Evolutionary conservation across 2,329 filamentous ascomycete genomes (phyloP).

Genomic region (Blastomyces silverae): DNA sequence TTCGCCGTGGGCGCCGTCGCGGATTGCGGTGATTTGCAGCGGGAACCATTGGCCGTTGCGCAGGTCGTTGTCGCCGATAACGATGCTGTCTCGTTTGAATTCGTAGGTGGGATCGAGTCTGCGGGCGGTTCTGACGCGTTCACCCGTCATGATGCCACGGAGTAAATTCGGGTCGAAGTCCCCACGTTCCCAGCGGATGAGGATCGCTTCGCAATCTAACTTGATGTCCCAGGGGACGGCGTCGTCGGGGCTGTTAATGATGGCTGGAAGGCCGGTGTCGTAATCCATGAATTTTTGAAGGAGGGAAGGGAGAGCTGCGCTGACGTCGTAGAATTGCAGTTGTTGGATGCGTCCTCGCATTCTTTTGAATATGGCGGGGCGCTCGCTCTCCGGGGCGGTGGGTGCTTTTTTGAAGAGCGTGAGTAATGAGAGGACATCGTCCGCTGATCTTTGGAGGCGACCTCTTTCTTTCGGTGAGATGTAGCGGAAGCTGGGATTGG

Average conservation of each 20-base stretch:
- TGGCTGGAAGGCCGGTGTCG: slow-evolving; percentile 18
- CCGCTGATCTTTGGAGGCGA: slow-evolving; percentile 6
- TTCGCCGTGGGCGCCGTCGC: slow-evolving; percentile 28
- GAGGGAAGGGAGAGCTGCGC: slow-evolving; percentile 3
- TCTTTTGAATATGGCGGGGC: neutral
- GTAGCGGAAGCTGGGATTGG: neutral
- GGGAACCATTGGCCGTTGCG: slow-evolving; percentile 28
- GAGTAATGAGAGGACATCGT: neutral
- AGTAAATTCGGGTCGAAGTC: slow-evolving; percentile 18
- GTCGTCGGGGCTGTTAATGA: slow-evolving; percentile 3
- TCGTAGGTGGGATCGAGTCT: slow-evolving; percentile 14
- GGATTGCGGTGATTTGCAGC: slow-evolving; percentile 21
- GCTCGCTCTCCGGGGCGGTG: slow-evolving; percentile 1
- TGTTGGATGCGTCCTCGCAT: slow-evolving; percentile 19
- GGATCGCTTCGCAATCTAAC: slow-evolving; percentile 17
- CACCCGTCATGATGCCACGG: slow-evolving; percentile 15
- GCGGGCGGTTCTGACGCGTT: slow-evolving; percentile 13
- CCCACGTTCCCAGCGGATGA: slow-evolving; percentile 17
- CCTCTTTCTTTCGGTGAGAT: slow-evolving; percentile 8
- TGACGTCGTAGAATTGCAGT: slow-evolving; percentile 16
- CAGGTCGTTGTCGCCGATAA: slow-evolving; percentile 19
- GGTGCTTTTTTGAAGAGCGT: neutral
- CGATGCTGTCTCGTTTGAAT: slow-evolving; percentile 12
- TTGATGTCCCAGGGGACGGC: slow-evolving; percentile 21
- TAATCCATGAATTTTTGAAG: slow-evolving; percentile 18